Base-by-base conservation (phyloP, 148 eudicot genomes). In the Amaranthus palmeri region DNA sequence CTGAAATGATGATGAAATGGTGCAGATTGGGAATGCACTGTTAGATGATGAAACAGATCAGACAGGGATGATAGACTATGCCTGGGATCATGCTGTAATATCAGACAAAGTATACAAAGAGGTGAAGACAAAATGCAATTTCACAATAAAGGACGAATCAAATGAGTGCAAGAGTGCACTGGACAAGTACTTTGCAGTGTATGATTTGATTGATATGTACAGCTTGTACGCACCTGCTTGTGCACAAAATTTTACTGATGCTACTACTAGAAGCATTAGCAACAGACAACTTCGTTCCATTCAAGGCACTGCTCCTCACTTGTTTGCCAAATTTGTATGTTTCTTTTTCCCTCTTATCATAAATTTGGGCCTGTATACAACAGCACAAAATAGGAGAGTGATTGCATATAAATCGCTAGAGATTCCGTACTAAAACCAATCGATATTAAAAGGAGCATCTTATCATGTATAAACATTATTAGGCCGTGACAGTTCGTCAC, bases 51-150 rank as follows among this genome's bases (percentile, higher is more conserved):
- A 88, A 40, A 88, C 86, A 7, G 98, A 93, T 77, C 92, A 93
- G 40, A 87, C 55, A 12, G 98, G 98, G 17, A 83, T 93, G 86
- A 81, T 93, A 0, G 89, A 90, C 52, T 93, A 93, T 51, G 98
- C 98, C 4, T 93, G 90, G 90, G 88, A 88, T 54, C 98, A 93
- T 54, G 96, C 98, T 4, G 93, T 93, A 46, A 82, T 93, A 76
- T 93, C 98, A 0, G 92, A 88, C 74, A 50, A 68, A 44, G 69
- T 90, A 3, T 88, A 81, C 72, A 41, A 72, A 3, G 81, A 86
- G 45, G 73, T 88, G 1, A 88, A 86, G 74, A 65, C 49, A 3
- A 62, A 76, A 3, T 93, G 98, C 80, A 80, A 93, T 70, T 93
- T 93, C 76, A 82, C 71, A 15, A 7, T 45, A 1, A 11, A 74